Conservation (phyloP, 1,284 basidiomycete species). For the Puccinia hordei region DNA sequence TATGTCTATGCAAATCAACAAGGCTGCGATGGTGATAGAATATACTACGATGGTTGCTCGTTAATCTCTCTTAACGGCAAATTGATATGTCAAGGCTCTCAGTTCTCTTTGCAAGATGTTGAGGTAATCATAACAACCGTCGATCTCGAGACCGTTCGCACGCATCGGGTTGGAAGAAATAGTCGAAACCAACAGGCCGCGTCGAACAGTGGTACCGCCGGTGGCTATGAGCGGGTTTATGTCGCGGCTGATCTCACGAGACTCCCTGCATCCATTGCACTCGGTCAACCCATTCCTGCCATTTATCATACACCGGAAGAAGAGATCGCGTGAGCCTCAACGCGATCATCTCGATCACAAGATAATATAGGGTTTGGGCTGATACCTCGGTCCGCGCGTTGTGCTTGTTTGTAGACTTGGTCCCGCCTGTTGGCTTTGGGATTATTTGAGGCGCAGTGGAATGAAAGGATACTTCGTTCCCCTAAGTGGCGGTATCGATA, state of each 20-base stretch:
- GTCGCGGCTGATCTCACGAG: conserved; percentile 29
- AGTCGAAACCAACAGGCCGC: conserved; percentile 43
- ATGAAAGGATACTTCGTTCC: conserved; percentile 50
- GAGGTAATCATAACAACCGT: conserved; percentile 42
- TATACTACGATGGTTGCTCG: conserved; percentile 50
- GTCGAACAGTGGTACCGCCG: background rate
- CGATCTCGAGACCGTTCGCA: conserved; percentile 33
- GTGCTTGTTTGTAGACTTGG: conserved; percentile 38
- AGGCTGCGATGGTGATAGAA: conserved; percentile 49
- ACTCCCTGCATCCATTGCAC: background rate
- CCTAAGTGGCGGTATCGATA: conserved; percentile 49
- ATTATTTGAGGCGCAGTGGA: conserved; percentile 47
- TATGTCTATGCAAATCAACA: conserved; percentile 50
- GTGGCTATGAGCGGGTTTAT: conserved; percentile 31
- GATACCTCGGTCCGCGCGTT: background rate
- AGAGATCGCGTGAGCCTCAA: conserved; percentile 41
- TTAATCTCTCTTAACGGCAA: conserved; percentile 47
- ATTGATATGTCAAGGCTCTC: conserved; percentile 48
- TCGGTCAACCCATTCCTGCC: conserved; percentile 11
- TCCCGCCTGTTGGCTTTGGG: conserved; percentile 51
- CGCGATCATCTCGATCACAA: background rate
- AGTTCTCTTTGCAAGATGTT: conserved; percentile 49
- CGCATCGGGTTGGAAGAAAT: conserved; percentile 46
- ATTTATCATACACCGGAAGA: conserved; percentile 49
- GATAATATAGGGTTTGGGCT: background rate